phyloP scores from a whole-genome alignment of 2,329 filamentous ascomycete genomes.

The Beauveria medogensis region DNA sequence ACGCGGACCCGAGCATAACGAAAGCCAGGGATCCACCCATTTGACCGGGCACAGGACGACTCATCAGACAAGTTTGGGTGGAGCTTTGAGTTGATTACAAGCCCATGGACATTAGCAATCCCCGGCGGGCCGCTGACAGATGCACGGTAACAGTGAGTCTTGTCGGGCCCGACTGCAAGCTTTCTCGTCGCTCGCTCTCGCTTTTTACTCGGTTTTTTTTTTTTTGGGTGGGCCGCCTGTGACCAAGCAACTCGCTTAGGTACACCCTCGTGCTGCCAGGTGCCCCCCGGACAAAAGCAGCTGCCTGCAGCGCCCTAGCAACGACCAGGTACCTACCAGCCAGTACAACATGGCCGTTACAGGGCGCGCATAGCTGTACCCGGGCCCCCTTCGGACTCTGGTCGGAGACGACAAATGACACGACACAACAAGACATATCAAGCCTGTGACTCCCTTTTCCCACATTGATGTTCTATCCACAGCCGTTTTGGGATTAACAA shows the following conservation, averaged over 20 bases:
- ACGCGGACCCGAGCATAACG: conserved; percentile 23
- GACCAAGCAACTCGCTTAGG: not conserved
- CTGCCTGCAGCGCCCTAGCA: not conserved
- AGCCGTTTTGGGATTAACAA: too few species aligned
- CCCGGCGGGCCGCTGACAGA: conserved; percentile 10
- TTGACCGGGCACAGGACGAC: too few species aligned
- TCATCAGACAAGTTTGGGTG: not conserved
- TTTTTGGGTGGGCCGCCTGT: not conserved
- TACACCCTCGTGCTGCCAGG: too few species aligned
- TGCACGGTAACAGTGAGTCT: not conserved
- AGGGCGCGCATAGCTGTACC: not conserved
- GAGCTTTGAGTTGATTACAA: not conserved
- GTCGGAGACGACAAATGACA: not conserved
- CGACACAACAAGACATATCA: not conserved
- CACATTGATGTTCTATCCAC: not conserved
- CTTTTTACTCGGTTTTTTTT: not conserved
- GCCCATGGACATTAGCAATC: conserved; percentile 11
- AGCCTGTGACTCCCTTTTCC: not conserved
- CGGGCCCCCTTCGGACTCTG: not conserved
- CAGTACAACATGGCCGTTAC: not conserved
- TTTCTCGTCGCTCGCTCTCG: not conserved
- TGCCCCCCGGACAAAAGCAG: not conserved
- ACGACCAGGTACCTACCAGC: too few species aligned
- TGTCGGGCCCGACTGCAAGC: too few species aligned
- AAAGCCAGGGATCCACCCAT: not conserved